Conservation (phyloP, 176 grass and related monocot genomes). For the Rhynchospora tenuis region DNA sequence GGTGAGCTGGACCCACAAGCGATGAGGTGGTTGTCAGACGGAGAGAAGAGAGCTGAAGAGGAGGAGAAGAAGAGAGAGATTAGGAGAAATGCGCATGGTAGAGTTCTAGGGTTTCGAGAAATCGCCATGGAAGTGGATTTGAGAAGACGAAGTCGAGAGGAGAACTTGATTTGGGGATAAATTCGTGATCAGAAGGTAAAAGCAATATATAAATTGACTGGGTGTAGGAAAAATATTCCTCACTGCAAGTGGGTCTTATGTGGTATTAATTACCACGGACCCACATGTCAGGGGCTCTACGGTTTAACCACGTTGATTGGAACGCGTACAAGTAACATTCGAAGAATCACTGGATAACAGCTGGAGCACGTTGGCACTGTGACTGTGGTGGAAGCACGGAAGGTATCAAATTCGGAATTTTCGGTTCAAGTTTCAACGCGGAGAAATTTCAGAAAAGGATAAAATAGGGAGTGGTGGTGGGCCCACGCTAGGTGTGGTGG, state of each 20-base stretch:
- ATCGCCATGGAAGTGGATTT: constrained; percentile 41
- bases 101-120: constrained; percentile 11
- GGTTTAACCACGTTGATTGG: background rate
- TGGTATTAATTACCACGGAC: background rate
- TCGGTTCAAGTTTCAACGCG: constrained; percentile 10
- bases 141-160: constrained; percentile 3
- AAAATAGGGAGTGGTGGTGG: background rate
- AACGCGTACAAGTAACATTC: background rate
- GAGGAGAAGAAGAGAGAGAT: constrained; percentile 21
- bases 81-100: constrained; percentile 26
- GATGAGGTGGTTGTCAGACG: constrained; percentile 75
- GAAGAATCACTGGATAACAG: constrained; percentile 1
- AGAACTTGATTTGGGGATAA: background rate
- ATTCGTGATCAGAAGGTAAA: background rate
- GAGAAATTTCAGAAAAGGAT: background rate
- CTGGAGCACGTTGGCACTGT: constrained; percentile 24
- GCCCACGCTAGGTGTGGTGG: background rate
- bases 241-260: background rate
- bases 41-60: constrained; percentile 39
- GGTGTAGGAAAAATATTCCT: background rate
- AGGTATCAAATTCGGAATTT: background rate
- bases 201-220: background rate
- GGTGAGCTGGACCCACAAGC: constrained; percentile 54
- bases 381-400: background rate
- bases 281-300: background rate